These are phyloP conservation scores for Rauvolfia tetraphylla DNA, from an alignment of 257 asterid species.

Conservation along the genomic window DNA sequence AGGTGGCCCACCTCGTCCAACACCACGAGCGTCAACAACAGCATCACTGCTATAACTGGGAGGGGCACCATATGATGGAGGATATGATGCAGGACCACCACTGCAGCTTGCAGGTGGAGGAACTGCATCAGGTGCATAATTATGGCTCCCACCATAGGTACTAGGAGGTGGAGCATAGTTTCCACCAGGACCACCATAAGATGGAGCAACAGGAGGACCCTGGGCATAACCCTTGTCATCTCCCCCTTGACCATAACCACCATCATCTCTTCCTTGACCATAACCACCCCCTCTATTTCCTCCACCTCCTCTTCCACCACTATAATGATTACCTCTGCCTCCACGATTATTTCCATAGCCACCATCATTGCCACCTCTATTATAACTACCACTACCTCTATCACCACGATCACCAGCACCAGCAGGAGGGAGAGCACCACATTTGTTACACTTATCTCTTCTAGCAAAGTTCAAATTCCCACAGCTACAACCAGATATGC, in stretches of 20 bases:
- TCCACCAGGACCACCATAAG: constrained; percentile 65
- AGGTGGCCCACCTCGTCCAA: constrained; percentile 69
- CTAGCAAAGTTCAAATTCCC: constrained; percentile 99
- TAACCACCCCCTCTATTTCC: constrained; percentile 58
- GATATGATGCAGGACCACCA: constrained; percentile 86
- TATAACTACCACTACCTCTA: constrained; percentile 33
- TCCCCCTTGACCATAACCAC: constrained; percentile 62
- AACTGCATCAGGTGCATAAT: constrained; percentile 62
- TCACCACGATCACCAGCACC: constrained; percentile 82
- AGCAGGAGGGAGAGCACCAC: constrained; percentile 89
- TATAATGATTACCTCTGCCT: constrained; percentile 59
- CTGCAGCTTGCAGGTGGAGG: constrained; percentile 88
- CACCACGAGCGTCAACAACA: constrained; percentile 49
- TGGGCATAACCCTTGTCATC: constrained; percentile 65
- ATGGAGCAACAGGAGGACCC: constrained; percentile 63
- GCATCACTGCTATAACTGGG: constrained; percentile 64
- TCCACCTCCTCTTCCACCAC: constrained; percentile 65
- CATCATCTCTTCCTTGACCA: constrained; percentile 46
- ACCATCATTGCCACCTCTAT: constrained; percentile 32
- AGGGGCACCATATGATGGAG: constrained; percentile 92
- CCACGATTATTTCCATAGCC: constrained; percentile 40
- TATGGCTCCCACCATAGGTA: constrained; percentile 62
- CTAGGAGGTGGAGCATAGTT: constrained; percentile 58
- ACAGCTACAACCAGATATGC: constrained; percentile 69
- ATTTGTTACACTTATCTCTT: constrained; percentile 93